Conservation (phyloP, 352 stramenopile species). For the Phytophthora litchii region DNA sequence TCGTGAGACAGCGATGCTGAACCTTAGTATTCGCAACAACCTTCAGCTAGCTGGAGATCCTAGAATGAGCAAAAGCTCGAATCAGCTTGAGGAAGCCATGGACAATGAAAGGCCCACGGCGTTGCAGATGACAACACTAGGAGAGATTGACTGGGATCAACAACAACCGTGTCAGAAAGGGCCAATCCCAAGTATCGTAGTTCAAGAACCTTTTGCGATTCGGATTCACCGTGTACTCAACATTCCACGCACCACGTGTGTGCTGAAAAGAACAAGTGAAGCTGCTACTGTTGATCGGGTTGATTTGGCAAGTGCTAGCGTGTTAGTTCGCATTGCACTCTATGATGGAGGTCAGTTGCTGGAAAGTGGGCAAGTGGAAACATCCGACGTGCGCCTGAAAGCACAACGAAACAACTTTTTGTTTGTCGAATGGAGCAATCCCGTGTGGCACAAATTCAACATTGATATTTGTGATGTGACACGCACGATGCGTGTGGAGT, state of each 20-base stretch:
- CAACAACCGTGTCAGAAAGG: constrained; percentile 28
- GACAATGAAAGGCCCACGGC: constrained; percentile 45
- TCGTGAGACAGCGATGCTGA: constrained; percentile 73
- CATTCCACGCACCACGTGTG: constrained; percentile 70
- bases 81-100: constrained; percentile 57
- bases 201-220: constrained; percentile 70
- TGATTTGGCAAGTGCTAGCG: constrained; percentile 58
- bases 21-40: constrained; percentile 69
- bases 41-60: constrained; percentile 37
- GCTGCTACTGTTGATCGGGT: constrained; percentile 51
- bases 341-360: constrained; percentile 74
- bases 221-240: constrained; percentile 76
- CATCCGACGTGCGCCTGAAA: constrained; percentile 62
- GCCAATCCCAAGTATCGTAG: constrained; percentile 50
- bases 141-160: constrained; percentile 59
- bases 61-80: constrained; percentile 29
- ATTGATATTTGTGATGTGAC: constrained; percentile 74
- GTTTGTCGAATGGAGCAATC: constrained; percentile 74
- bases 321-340: constrained; percentile 74
- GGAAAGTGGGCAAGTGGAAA: constrained; percentile 63
- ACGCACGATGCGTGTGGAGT: constrained; percentile 71
- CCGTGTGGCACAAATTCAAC: constrained; percentile 78
- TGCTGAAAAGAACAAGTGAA: constrained; percentile 65
- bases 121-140: constrained; percentile 68
- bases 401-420: constrained; percentile 68